Base-by-base conservation (phyloP, 164 flowering plant genomes). In the Cinnamomum chago region DNA sequence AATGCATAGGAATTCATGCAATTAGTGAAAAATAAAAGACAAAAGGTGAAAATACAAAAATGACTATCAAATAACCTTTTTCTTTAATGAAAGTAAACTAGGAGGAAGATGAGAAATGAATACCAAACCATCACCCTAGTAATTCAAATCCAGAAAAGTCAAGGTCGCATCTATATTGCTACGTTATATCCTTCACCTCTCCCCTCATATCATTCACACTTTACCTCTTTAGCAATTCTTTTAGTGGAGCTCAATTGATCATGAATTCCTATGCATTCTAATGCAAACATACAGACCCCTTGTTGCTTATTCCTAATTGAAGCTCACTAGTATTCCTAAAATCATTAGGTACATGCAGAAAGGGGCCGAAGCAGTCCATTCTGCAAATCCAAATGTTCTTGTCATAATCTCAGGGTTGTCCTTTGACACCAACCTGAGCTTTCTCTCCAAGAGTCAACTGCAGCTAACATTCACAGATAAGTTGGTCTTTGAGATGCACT, bases 401-500 rank as follows among this genome's bases (percentile, higher is more conserved):
- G 86, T 88, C 5, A 79, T 86, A 1, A 62, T 84, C 66, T 87
- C 90, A 13, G 90, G 90, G 6, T 70, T 88, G 35, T 60, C 58
- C 60, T 87, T 67, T 23, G 87, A 80, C 65, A 60, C 81, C 3
- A 80, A 83, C 30, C 82, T 87, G 50, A 69, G 77, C 40, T 86
- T 84, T 77, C 64, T 88, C 7, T 28, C 28, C 33, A 25, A 30
- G 5, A 33, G 55, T 55, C 82, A 84, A 2, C 47, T 82, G 6
- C 72, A 55, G 18, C 25, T 78, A n/a, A 20, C 51, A 30, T 20
- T 64, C 27, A 14, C 58, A 50, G 62, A 77, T 62, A 87, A 88
- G 75, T 70, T 87, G 40, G 88, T 88, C 2, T 87, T 47, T 22
- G 92, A 88, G 83, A 77, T 76, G 25, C 92, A 88, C 68, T 82